Evolutionary conservation across 108 stramenopile genomes (phyloP).

Genomic region (Chaetoceros muelleri): DNA sequence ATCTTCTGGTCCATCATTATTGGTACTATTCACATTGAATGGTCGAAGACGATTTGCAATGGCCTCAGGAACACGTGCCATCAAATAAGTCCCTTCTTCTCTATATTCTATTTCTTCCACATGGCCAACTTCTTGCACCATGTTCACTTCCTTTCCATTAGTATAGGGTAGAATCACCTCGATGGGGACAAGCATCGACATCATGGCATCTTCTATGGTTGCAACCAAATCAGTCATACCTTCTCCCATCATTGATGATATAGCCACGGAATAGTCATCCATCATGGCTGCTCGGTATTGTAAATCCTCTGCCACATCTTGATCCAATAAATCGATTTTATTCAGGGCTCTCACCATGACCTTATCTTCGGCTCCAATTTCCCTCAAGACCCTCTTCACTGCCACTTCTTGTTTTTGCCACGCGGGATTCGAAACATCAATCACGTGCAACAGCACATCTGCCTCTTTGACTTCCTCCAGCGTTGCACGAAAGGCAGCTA

Average conservation of each 20-base stretch:
- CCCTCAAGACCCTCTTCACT: slow-evolving; percentile 50
- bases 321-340: slow-evolving; percentile 65
- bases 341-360: slow-evolving; percentile 69
- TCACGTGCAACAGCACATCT: slow-evolving; percentile 87
- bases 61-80: slow-evolving; percentile 52
- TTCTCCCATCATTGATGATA: slow-evolving; percentile 56
- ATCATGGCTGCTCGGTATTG: slow-evolving; percentile 45
- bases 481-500: slow-evolving; percentile 94
- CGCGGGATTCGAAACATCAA: slow-evolving; percentile 77
- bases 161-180: slow-evolving; percentile 66
- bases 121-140: slow-evolving; percentile 71
- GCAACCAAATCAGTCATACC: slow-evolving; percentile 73
- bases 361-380: slow-evolving; percentile 66
- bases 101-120: slow-evolving; percentile 76
- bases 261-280: slow-evolving; percentile 50
- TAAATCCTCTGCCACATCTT: slow-evolving; percentile 52
- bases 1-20: neutral
- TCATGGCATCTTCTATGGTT: slow-evolving; percentile 57
- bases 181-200: slow-evolving; percentile 52
- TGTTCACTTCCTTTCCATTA: slow-evolving; percentile 67
- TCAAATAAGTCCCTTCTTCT: slow-evolving; percentile 55
- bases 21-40: slow-evolving; percentile 20
- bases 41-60: slow-evolving; percentile 58
- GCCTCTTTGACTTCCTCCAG: slow-evolving; percentile 90
- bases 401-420: slow-evolving; percentile 83